A percentile compares a stretch with the other conserved stretches of the same genome.
Conservation (phyloP, 2,329 filamentous ascomycete species). For the Conoideocrella luteorostrata region DNA sequence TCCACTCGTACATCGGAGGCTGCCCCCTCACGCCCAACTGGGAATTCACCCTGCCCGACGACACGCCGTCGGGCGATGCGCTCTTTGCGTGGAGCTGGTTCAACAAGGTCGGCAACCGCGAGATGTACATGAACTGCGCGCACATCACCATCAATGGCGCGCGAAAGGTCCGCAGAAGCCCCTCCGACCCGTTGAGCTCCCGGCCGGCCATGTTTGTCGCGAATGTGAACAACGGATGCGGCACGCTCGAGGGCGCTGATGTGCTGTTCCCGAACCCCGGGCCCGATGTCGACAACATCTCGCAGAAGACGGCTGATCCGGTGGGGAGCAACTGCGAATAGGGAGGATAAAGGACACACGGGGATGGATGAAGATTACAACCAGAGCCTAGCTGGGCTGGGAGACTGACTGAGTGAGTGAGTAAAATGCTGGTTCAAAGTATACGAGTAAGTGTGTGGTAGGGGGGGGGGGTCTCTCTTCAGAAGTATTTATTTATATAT, state of each 20-base stretch:
- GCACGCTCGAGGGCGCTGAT: constrained; percentile 49
- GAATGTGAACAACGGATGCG: constrained; percentile 57
- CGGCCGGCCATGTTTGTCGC: constrained; percentile 66
- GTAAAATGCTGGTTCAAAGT: too few relatives aligned
- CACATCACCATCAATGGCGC: constrained; percentile 53
- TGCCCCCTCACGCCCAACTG: constrained; percentile 49
- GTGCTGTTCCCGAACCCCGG: constrained; percentile 63
- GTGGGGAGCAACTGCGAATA: constrained; percentile 16
- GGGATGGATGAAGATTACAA: background rate
- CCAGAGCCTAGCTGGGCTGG: background rate
- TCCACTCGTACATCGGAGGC: constrained; percentile 49
- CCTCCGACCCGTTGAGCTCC: constrained; percentile 35
- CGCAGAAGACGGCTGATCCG: constrained; percentile 29
- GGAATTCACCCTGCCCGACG: constrained; percentile 59
- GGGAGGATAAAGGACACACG: background rate
- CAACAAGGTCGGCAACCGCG: constrained; percentile 69
- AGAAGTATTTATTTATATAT: too few relatives aligned
- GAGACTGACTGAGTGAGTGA: too few relatives aligned
- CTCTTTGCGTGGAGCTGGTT: constrained; percentile 75
- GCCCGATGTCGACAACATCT: constrained; percentile 37
- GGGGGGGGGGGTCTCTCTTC: too few relatives aligned
- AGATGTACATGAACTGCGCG: constrained; percentile 86
- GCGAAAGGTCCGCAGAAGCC: constrained; percentile 15
- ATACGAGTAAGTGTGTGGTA: too few relatives aligned
- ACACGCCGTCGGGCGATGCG: constrained; percentile 53